Percentiles rank a stretch among this genome's conserved stretches.
These are phyloP conservation scores for Ilex asprella DNA, from an alignment of 257 asterid genomes.

Conservation along the genomic window DNA sequence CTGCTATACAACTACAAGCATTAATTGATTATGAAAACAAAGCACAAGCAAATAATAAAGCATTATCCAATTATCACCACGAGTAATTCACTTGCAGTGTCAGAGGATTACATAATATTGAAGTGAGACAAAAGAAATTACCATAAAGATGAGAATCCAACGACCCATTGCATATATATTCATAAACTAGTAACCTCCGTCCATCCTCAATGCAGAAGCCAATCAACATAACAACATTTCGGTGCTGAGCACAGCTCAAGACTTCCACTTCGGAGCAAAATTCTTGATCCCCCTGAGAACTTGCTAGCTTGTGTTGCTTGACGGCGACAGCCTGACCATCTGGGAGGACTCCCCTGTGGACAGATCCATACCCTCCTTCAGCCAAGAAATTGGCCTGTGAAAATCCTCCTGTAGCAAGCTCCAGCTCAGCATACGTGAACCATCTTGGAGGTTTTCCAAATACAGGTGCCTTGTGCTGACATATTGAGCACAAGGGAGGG, in stretches of 20 bases:
- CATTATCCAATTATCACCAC: neutral
- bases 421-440: slow-evolving; percentile 78
- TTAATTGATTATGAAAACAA: too few species aligned
- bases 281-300: slow-evolving; percentile 97
- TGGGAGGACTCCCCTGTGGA: slow-evolving; percentile 81
- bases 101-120: too few species aligned
- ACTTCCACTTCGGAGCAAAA: slow-evolving; percentile 99
- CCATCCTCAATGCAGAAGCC: slow-evolving; percentile 95
- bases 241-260: slow-evolving; percentile 94
- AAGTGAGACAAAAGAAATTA: slow-evolving; percentile 11
- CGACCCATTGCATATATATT: slow-evolving; percentile 95
- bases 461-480: slow-evolving; percentile 89
- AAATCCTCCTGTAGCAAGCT: slow-evolving; percentile 88
- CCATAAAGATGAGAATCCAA: slow-evolving; percentile 93
- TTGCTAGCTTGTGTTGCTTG: slow-evolving; percentile 92
- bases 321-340: slow-evolving; percentile 93
- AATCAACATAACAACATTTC: slow-evolving; percentile 88
- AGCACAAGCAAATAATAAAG: neutral
- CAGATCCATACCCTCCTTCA: slow-evolving; percentile 96
- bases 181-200: slow-evolving; percentile 77
- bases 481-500: slow-evolving; percentile 91
- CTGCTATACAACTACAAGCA: too few species aligned
- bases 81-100: too few species aligned
- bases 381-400: slow-evolving; percentile 80
- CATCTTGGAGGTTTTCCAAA: slow-evolving; percentile 96